Evolutionary conservation across 2,329 filamentous ascomycete genomes (phyloP).

Genomic region (Coniochaeta sp.): DNA sequence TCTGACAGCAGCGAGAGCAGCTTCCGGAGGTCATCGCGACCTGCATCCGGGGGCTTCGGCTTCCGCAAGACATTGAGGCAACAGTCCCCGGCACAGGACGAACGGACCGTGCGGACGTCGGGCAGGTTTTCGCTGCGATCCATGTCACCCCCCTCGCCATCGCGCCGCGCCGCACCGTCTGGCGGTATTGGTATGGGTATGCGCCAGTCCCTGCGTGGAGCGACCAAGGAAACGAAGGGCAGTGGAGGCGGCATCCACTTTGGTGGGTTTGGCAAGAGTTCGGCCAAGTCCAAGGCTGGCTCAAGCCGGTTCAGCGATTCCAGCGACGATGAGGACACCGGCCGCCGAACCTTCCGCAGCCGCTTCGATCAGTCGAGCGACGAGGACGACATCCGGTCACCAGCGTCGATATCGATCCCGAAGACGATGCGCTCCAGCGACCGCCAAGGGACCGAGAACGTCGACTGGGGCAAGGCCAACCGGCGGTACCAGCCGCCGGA

Average conservation of each 20-base stretch:
- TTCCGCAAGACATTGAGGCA: constrained; percentile 72
- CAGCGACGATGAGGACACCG: constrained; percentile 55
- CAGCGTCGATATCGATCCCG: constrained; percentile 18
- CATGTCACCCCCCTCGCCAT: constrained; percentile 56
- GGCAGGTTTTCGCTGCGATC: constrained; percentile 61
- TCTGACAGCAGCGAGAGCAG: constrained; percentile 73
- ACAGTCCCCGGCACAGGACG: constrained; percentile 18
- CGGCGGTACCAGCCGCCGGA: neutral
- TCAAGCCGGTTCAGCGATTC: constrained; percentile 53
- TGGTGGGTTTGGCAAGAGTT: constrained; percentile 21
- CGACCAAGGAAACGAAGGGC: constrained; percentile 9
- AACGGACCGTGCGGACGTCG: constrained; percentile 9
- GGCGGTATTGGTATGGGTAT: constrained; percentile 29
- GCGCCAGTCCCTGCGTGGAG: constrained; percentile 38
- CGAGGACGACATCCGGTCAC: constrained; percentile 40
- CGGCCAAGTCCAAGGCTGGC: constrained; percentile 22
- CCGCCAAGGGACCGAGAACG: neutral
- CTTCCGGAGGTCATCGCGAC: constrained; percentile 60
- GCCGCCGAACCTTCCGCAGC: constrained; percentile 35
- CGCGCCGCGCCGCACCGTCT: constrained; percentile 34
- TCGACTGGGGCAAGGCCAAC: neutral
- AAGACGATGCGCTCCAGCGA: constrained; percentile 11
- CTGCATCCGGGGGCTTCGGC: constrained; percentile 39
- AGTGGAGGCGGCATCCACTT: constrained; percentile 14
- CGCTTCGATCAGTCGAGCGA: constrained; percentile 70